Conservation (phyloP, 1,139 yeast species). For the Ogataea hybrid region DNA sequence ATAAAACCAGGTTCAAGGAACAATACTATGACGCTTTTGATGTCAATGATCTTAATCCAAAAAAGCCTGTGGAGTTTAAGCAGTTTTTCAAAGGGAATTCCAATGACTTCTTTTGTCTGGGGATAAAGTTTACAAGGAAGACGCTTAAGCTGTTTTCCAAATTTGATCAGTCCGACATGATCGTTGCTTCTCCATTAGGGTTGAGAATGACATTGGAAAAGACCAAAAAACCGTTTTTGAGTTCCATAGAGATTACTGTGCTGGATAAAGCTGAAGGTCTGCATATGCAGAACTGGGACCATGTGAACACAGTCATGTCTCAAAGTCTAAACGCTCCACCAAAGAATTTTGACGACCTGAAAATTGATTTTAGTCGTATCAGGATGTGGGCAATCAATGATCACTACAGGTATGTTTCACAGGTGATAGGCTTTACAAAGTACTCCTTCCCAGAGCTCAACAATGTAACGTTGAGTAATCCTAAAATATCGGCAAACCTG, state of each 20-base stretch:
- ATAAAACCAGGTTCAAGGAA: slow-evolving; percentile 66
- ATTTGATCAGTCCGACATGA: slow-evolving; percentile 81
- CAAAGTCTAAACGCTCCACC: slow-evolving; percentile 78
- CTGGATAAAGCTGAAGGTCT: slow-evolving; percentile 84
- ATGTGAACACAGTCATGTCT: slow-evolving; percentile 62
- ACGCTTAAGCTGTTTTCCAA: slow-evolving; percentile 80
- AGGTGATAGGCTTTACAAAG: slow-evolving; percentile 71
- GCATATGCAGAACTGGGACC: slow-evolving; percentile 94
- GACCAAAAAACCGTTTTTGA: slow-evolving; percentile 49
- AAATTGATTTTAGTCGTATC: slow-evolving; percentile 88
- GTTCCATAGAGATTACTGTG: slow-evolving; percentile 80
- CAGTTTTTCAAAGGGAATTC: slow-evolving; percentile 84
- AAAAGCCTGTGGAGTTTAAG: slow-evolving; percentile 84
- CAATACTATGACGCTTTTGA: slow-evolving; percentile 65
- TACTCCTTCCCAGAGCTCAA: slow-evolving; percentile 80
- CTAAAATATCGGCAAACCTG: slow-evolving; percentile 26
- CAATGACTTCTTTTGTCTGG: slow-evolving; percentile 87
- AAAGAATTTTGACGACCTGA: slow-evolving; percentile 48
- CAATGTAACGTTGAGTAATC: slow-evolving; percentile 48
- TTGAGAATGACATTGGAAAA: slow-evolving; percentile 62
- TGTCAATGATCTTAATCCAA: slow-evolving; percentile 40
- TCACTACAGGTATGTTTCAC: slow-evolving; percentile 71
- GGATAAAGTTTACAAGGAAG: slow-evolving; percentile 86
- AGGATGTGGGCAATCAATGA: slow-evolving; percentile 93
- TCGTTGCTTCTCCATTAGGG: slow-evolving; percentile 92